Base-by-base conservation (phyloP, 768 basidiomycete species). In the Auricularia sp. region DNA sequence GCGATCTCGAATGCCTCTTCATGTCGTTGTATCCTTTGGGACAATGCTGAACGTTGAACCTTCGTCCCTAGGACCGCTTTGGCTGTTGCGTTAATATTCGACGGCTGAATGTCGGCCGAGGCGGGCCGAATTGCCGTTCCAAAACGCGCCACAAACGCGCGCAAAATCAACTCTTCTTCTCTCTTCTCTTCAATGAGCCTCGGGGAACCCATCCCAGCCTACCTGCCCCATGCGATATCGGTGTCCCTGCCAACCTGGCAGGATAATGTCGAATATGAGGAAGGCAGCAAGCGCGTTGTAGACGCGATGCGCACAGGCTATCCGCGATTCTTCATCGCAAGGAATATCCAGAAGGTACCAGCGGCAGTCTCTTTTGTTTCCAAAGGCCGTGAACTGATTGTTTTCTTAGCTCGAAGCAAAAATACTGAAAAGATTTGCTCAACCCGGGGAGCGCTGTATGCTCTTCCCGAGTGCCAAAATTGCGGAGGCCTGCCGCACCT, bases 241-340 rank as follows among this genome's bases (percentile, higher is more conserved):
- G 93, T 96, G n/a, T 94, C 92, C 7, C 81, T 98, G 1, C 95
- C 95, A 0, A 94, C 84, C 36, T 98, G 95, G 95, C 77, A 78
- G 36, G 95, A 98, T 74, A 91, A 88, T 69, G 84, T 98, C 21
- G 94, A 80, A 12, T 98, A 98, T 69, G 96, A 98, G 74, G 88
- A 93, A 70, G 92, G 92, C 18, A 87, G 90, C 8, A 84, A 87
- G 68, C 80, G 93, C 43, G 86, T 98, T 4, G 71, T 90, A 1
- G 82, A 89, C 64, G 78, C 76, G 5, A 92, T 96, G 94, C 83
- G 90, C 51, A 83, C 86, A 3, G 96, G 95, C 3, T 99, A 98
- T 72, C 96, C 96, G 0, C 79, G 96, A 62, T 98, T 98, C 76
- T 97, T 96, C 75, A 89, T 98, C 62, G 91, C 97, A 73, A 76